phyloP scores from a whole-genome alignment of 2,329 filamentous ascomycete genomes.

The Chaetomiaceae sp. region DNA sequence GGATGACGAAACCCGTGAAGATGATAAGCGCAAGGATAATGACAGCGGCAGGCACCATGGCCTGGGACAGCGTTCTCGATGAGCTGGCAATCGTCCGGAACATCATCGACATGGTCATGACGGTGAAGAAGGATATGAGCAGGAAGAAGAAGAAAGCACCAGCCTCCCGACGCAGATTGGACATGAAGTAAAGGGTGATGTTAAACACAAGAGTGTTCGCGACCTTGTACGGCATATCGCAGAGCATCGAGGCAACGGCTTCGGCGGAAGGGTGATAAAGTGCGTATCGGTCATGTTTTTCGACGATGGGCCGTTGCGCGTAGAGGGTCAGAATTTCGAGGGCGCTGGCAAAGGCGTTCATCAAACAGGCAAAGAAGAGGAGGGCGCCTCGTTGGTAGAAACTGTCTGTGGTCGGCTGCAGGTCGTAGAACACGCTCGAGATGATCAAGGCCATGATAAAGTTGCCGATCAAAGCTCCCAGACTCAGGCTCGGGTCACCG shows the following conservation, averaged over 20 bases:
- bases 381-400: conserved; percentile 78
- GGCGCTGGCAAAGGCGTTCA: conserved; percentile 78
- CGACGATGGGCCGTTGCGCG: conserved; percentile 83
- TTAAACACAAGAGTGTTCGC: conserved; percentile 74
- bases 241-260: conserved; percentile 81
- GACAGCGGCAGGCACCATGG: conserved; percentile 56
- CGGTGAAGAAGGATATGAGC: conserved; percentile 68
- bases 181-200: conserved; percentile 79
- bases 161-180: conserved; percentile 68
- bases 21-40: conserved; percentile 64
- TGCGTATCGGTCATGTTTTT: conserved; percentile 83
- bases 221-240: conserved; percentile 80
- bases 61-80: conserved; percentile 65
- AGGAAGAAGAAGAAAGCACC: conserved; percentile 83
- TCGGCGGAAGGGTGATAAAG: conserved; percentile 87
- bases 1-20: conserved; percentile 66
- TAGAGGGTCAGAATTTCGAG: conserved; percentile 85
- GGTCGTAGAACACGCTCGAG: conserved; percentile 74
- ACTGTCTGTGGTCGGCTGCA: conserved; percentile 58
- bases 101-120: conserved; percentile 78
- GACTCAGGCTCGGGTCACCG: conserved; percentile 70
- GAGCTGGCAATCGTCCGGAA: conserved; percentile 77
- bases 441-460: conserved; percentile 73
- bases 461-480: conserved; percentile 68
- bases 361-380: conserved; percentile 81